Base-by-base conservation (phyloP, 352 stramenopile genomes). In the Globisporangium canariense region DNA sequence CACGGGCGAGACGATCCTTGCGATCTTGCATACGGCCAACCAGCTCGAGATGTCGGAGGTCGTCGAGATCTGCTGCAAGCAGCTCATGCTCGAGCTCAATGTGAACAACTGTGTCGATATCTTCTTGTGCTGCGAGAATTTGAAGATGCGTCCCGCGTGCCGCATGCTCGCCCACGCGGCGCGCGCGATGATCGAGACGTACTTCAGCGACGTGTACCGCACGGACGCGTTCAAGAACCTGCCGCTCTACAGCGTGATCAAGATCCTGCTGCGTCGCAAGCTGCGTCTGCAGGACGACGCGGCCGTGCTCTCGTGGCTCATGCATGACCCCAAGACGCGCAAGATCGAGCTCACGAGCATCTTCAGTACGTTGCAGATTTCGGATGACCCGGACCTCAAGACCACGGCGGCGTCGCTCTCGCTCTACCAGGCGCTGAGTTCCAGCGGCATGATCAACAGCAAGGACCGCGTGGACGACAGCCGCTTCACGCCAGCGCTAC, bases 51-150 rank as follows among this genome's bases (percentile, higher is more conserved):
- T 93, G 50, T 52, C 73, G 13, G 75, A 86, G 18, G 82, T 90
- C 16, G 81, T 92, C 20, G 77, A 90, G 52, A 77, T 85, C 38
- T 92, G 83, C 71, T 90, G 79, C 68, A 77, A 79, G 45, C 82
- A 90, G 68, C 68, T 93, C 60, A 86, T 90, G 60, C 67, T 87
- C n/a, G 75, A 88, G 63, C 78, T 93, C 13, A 75, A 64, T 32
- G 71, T 90, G 22, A 49, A 65, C 62, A 93, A 90, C 58, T 91
- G 83, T 56, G 76, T 90, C 22, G 79, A 93, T 59, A 88, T 93
- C 58, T 93, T 81, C 58, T 62, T 89, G 30, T 86, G 79, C 51
- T 89, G 79, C 49, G 78, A 86, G 30, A 74, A 66, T 46, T 72
- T 93, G 18, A 76, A 79, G 68, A 76, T 83, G 51, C 73, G 79